Percentiles rank a stretch among this genome's conserved stretches.
Evolutionary conservation across 768 basidiomycete genomes (phyloP).

Genomic region (Mycena crocata): DNA sequence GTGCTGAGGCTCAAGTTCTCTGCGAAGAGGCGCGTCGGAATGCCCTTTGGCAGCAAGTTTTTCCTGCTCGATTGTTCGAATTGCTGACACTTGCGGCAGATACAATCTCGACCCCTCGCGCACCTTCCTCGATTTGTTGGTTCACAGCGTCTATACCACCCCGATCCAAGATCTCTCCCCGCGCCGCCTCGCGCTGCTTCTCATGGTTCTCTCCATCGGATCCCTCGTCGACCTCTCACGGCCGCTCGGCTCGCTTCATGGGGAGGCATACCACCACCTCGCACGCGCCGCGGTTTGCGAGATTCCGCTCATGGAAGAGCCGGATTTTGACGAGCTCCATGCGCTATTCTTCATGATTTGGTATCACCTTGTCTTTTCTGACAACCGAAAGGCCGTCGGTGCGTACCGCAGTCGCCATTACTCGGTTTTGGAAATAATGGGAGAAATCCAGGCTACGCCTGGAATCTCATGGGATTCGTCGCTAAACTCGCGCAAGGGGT

Average conservation of each 20-base stretch:
- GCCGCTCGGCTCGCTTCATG: constrained; percentile 66
- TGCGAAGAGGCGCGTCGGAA: constrained; percentile 75
- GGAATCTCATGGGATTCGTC: constrained; percentile 82
- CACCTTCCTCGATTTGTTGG: constrained; percentile 75
- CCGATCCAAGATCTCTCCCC: constrained; percentile 72
- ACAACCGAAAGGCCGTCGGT: constrained; percentile 78
- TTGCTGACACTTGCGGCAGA: constrained; percentile 47
- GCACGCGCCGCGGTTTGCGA: constrained; percentile 77
- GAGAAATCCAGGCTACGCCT: no score
- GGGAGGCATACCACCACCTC: constrained; percentile 75
- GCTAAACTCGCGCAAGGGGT: constrained; percentile 81
- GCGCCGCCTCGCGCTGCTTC: constrained; percentile 71
- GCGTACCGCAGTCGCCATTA: no score
- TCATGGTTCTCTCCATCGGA: constrained; percentile 81
- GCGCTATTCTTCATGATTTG: constrained; percentile 80
- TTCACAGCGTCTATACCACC: constrained; percentile 75
- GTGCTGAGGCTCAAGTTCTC: constrained; percentile 66
- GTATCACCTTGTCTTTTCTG: constrained; percentile 80
- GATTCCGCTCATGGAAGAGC: constrained; percentile 80
- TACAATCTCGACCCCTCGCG: constrained; percentile 78
- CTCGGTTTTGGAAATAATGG: no score
- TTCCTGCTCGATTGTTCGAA: constrained; percentile 18
- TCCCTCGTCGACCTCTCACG: constrained; percentile 72
- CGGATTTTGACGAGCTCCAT: constrained; percentile 78
- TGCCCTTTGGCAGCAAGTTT: constrained; percentile 78